A percentile compares a stretch with the other conserved stretches of the same genome.
Conservation (phyloP, 78 protist species). For the Creolimax fragrantissima region DNA sequence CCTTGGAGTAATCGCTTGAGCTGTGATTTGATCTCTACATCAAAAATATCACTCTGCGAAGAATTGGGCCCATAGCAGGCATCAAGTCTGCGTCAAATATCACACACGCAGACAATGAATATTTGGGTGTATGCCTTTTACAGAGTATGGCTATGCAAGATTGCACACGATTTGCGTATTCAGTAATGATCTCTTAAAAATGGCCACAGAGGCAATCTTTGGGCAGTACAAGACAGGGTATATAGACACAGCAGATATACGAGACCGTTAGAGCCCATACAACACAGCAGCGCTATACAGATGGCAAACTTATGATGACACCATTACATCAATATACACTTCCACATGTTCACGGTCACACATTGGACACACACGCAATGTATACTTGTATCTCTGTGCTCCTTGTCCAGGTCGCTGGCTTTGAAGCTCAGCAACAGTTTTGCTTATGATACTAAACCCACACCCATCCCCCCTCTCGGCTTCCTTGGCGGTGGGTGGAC, state of each 20-base stretch:
- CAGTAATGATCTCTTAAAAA: too few relatives aligned
- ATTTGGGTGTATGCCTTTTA: neutral
- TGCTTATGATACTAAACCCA: neutral
- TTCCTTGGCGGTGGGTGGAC: neutral
- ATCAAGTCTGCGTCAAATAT: neutral
- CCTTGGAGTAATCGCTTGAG: neutral
- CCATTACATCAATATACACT: neutral
- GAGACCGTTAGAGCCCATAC: too few relatives aligned
- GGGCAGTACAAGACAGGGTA: too few relatives aligned
- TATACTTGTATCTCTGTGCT: neutral
- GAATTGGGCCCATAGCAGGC: neutral
- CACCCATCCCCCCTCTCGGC: neutral
- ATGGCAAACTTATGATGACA: too few relatives aligned
- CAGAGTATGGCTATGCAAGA: too few relatives aligned
- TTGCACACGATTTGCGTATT: too few relatives aligned
- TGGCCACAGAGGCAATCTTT: too few relatives aligned
- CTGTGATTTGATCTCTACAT: neutral
- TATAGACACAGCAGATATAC: too few relatives aligned
- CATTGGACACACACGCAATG: neutral
- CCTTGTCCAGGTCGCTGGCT: neutral
- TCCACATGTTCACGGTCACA: neutral
- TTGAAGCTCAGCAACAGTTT: neutral
- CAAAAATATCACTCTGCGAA: neutral
- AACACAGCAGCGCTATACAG: too few relatives aligned
- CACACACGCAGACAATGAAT: neutral